These are phyloP conservation scores for Xylaria palmicola DNA, from an alignment of 495 filamentous ascomycete species.

Conservation along the genomic window DNA sequence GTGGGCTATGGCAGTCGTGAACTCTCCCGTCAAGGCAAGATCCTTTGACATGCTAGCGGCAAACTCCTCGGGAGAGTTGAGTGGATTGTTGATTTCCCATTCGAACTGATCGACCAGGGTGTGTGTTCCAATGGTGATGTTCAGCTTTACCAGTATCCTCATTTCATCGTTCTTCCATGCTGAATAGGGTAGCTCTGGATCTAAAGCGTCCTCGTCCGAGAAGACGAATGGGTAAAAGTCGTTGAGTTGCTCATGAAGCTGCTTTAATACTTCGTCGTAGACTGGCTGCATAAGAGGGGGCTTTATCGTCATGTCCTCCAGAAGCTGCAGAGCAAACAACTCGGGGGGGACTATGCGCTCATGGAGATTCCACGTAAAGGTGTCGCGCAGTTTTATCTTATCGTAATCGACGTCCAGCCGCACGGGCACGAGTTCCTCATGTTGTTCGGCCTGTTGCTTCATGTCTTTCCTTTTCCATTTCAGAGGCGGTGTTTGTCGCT, in stretches of 20 bases:
- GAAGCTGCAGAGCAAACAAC: conserved; percentile 79
- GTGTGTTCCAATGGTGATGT: conserved; percentile 95
- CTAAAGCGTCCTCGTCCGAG: conserved; percentile 85
- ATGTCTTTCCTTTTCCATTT: conserved; percentile 74
- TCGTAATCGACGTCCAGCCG: conserved; percentile 93
- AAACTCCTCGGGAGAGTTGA: conserved; percentile 93
- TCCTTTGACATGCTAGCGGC: conserved; percentile 85
- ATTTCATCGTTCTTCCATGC: conserved; percentile 99
- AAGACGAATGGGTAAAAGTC: conserved; percentile 91
- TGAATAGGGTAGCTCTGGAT: conserved; percentile 84
- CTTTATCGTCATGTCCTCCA: conserved; percentile 83
- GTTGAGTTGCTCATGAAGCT: conserved; percentile 83
- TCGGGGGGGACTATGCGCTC: conserved; percentile 78
- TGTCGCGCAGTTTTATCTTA: conserved; percentile 92
- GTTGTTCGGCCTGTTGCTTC: conserved; percentile 79
- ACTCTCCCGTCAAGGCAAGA: conserved; percentile 90
- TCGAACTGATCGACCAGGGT: conserved; percentile 97
- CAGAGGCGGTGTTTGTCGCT: conserved; percentile 67
- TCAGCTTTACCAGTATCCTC: conserved; percentile 90
- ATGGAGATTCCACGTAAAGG: conserved; percentile 97
- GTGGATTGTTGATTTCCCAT: conserved; percentile 96
- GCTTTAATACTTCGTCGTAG: conserved; percentile 72
- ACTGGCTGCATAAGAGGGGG: conserved; percentile 65
- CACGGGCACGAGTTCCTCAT: conserved; percentile 88
- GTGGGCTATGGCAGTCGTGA: conserved; percentile 95